Percentiles rank a stretch among this genome's conserved stretches.
Evolutionary conservation across 805 yeast genomes (phyloP).

Genomic region (Candida incommunis): DNA sequence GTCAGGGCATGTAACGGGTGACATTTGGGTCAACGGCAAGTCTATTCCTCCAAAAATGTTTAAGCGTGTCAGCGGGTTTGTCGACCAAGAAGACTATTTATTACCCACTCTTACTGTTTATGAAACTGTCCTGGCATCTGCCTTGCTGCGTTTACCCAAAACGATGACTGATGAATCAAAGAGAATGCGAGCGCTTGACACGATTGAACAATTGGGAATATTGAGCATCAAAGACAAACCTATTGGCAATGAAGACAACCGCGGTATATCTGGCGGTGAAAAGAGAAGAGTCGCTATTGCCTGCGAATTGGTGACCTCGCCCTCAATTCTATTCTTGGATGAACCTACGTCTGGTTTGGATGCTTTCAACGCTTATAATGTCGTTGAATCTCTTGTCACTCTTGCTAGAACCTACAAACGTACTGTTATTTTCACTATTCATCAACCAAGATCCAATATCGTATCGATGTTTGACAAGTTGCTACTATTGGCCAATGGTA

Average conservation of each 20-base stretch:
- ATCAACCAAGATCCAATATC: constrained; percentile 93
- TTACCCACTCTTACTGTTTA: constrained; percentile 90
- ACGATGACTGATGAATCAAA: constrained; percentile 63
- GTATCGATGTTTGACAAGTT: constrained; percentile 82
- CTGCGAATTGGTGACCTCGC: constrained; percentile 82
- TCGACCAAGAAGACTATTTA: constrained; percentile 86
- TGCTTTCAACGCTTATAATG: constrained; percentile 85
- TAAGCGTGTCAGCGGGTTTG: constrained; percentile 73
- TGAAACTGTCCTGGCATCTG: constrained; percentile 89
- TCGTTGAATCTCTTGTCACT: constrained; percentile 68
- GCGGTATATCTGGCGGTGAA: constrained; percentile 93
- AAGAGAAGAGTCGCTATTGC: constrained; percentile 87
- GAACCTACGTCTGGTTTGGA: constrained; percentile 96
- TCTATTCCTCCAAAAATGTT: constrained; percentile 27
- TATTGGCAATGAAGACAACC: constrained; percentile 75
- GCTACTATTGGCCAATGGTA: constrained; percentile 70
- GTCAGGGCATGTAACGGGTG: constrained; percentile 56
- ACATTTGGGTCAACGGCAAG: constrained; percentile 60
- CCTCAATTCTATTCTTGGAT: constrained; percentile 68
- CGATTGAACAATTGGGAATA: constrained; percentile 74
- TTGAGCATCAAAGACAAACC: constrained; percentile 68
- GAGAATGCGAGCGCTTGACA: constrained; percentile 67
- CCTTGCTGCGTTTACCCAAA: constrained; percentile 73
- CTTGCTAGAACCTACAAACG: constrained; percentile 70
- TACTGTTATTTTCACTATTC: constrained; percentile 85